Evolutionary conservation across 1,284 basidiomycete genomes (phyloP).

Genomic region (Lignosus rhinocerotis): DNA sequence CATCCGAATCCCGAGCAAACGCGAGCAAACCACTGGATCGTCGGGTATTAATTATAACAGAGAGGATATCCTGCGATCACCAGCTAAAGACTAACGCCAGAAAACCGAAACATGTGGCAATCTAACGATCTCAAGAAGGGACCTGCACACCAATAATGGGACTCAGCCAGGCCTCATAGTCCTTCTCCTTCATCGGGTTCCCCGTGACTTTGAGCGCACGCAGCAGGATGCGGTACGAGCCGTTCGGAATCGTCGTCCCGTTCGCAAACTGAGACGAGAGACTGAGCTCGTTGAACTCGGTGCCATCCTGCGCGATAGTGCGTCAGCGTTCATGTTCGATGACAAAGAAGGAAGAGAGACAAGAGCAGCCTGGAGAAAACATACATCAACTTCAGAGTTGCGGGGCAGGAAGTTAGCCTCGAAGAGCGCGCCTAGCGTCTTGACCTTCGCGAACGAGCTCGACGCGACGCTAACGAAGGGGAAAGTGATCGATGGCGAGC

Average conservation of each 20-base stretch:
- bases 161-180: constrained; percentile 60
- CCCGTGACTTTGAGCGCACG: constrained; percentile 62
- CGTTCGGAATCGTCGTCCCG: constrained; percentile 59
- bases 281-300: constrained; percentile 40
- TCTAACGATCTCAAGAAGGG: not conserved
- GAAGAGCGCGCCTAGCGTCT: constrained; percentile 42
- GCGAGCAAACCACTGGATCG: too few species aligned
- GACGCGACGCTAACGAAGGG: constrained; percentile 15
- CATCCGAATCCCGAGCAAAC: too few species aligned
- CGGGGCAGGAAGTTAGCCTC: constrained; percentile 39
- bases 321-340: not conserved
- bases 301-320: constrained; percentile 31
- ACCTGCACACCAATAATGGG: constrained; percentile 38
- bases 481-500: constrained; percentile 23
- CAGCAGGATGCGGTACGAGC: constrained; percentile 59
- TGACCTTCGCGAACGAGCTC: constrained; percentile 37
- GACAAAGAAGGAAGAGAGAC: not conserved
- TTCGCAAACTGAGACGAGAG: constrained; percentile 50
- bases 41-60: too few species aligned
- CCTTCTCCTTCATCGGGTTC: constrained; percentile 47
- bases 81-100: too few species aligned
- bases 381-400: constrained; percentile 38
- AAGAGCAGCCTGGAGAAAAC: constrained; percentile 7
- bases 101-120: too few species aligned
- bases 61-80: too few species aligned